Base-by-base conservation (phyloP, 768 basidiomycete species). In the Cyathus striatus region DNA sequence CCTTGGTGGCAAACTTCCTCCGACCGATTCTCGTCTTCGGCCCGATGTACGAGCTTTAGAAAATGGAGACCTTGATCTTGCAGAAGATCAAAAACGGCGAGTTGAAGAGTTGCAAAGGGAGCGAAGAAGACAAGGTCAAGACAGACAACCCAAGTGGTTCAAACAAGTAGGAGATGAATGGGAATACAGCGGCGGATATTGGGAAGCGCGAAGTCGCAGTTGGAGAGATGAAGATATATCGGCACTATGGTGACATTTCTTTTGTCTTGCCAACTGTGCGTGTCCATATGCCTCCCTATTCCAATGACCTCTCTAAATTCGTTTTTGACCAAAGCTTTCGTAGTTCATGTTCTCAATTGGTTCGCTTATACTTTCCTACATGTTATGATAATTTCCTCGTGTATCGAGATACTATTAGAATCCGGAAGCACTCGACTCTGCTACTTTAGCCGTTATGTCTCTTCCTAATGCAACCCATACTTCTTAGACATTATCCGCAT, bases 11-110 rank as follows among this genome's bases (percentile, higher is more conserved):
- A 79, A 72, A 51, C 63, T 93, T 13, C 85, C 89, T 7, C 76
- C 79, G 1, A 91, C 90, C 4, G 90, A 94, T 58, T 92, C 91
- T 7, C 76, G 90, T 33, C 72, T 75, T 51, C 76, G 90, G 23
- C 84, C 90, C 3, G 90, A 92, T 62, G 83, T 93, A 35, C 69
- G 87, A 14, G 87, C 88, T 4, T 67, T 93, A 34, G 90, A 94
- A 56, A 77, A 86, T 52, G 90, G 90, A 3, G 62, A 83, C 40
- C 51, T 86, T 13, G 81, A 86, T 40, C 51, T 60, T 32, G 90
- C 90, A 3, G 91, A 94, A 53, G 65, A 55, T 32, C 76, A 85
- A 54, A 94, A 94, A 63, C 57, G 65, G 13, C 70, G 77, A 33
- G 64, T 92, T 2, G 90, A 94, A 58, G 86, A 83, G 46, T 57